Conservation (phyloP, 2,329 filamentous ascomycete species). For the Zymoseptoria ardabiliae region DNA sequence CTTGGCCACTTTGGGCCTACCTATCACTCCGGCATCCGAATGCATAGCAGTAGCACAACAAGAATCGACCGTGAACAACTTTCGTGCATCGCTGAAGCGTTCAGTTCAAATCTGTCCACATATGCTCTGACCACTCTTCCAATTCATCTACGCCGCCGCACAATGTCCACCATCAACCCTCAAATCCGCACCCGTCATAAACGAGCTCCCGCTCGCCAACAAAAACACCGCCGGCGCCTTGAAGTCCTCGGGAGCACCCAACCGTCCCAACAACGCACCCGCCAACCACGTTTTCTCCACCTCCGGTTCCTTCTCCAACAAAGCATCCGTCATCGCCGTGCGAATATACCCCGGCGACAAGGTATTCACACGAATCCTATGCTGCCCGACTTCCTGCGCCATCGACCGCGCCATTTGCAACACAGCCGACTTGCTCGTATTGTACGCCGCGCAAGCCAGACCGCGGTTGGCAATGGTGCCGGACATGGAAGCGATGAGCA, state of each 20-base stretch:
- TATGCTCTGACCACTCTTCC: neutral
- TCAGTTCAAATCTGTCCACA: neutral
- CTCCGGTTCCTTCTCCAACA: slow-evolving; percentile 39
- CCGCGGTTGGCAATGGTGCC: slow-evolving; percentile 37
- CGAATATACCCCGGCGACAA: slow-evolving; percentile 30
- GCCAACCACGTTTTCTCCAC: slow-evolving; percentile 48
- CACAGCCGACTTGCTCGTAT: slow-evolving; percentile 49
- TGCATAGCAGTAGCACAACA: no score
- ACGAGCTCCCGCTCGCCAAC: slow-evolving; percentile 59
- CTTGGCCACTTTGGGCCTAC: no score
- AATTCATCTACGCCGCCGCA: slow-evolving; percentile 11
- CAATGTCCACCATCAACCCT: slow-evolving; percentile 63
- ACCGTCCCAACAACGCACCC: slow-evolving; percentile 46
- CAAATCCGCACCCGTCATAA: slow-evolving; percentile 64
- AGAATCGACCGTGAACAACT: no score
- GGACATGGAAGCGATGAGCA: slow-evolving; percentile 34
- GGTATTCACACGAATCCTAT: slow-evolving; percentile 30
- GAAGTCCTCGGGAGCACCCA: slow-evolving; percentile 52
- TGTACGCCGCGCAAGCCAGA: slow-evolving; percentile 43
- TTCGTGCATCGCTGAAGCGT: neutral
- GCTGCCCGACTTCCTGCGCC: slow-evolving; percentile 46
- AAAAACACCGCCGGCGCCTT: slow-evolving; percentile 61
- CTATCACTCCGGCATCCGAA: no score
- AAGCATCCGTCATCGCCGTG: slow-evolving; percentile 31
- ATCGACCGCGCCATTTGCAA: slow-evolving; percentile 47